A percentile compares a stretch with the other conserved stretches of the same genome.
phyloP scores from a whole-genome alignment of 768 basidiomycete genomes.

The Hydnum rufescens region DNA sequence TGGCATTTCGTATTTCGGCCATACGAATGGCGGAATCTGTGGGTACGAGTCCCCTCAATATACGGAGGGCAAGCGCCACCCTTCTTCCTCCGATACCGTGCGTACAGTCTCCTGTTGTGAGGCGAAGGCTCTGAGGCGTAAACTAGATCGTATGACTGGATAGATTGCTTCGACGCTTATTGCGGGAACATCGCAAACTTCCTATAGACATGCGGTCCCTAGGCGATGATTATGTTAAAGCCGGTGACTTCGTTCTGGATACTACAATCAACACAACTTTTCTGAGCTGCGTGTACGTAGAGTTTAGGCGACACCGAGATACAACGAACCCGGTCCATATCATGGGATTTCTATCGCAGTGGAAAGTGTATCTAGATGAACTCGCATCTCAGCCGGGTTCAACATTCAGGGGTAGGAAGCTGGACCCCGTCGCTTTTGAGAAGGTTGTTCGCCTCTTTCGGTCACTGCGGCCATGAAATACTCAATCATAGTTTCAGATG shows the following conservation, averaged over 20 bases:
- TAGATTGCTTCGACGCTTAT: slow-evolving; percentile 63
- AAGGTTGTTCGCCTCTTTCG: slow-evolving; percentile 30
- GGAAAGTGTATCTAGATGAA: slow-evolving; percentile 80
- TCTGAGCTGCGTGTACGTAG: slow-evolving; percentile 20
- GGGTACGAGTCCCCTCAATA: slow-evolving; percentile 34
- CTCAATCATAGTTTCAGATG: slow-evolving; percentile 31
- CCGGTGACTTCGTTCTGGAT: slow-evolving; percentile 26
- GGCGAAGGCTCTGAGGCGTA: not conserved
- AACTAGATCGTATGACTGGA: not conserved
- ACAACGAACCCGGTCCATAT: slow-evolving; percentile 75
- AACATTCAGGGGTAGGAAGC: slow-evolving; percentile 39
- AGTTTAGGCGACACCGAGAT: slow-evolving; percentile 67
- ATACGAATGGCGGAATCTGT: slow-evolving; percentile 30
- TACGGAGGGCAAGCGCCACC: slow-evolving; percentile 41
- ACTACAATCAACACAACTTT: not conserved
- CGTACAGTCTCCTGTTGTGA: slow-evolving; percentile 14
- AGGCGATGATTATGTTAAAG: slow-evolving; percentile 73
- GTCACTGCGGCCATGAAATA: slow-evolving; percentile 1
- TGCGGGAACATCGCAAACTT: slow-evolving; percentile 59
- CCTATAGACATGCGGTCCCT: slow-evolving; percentile 64
- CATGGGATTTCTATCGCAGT: slow-evolving; percentile 88
- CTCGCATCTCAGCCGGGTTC: slow-evolving; percentile 29
- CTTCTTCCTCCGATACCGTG: slow-evolving; percentile 75
- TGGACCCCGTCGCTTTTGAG: slow-evolving; percentile 55
- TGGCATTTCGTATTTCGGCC: slow-evolving; percentile 11